Conservation (phyloP, 306 rosid species). For the Vigna unguiculata region DNA sequence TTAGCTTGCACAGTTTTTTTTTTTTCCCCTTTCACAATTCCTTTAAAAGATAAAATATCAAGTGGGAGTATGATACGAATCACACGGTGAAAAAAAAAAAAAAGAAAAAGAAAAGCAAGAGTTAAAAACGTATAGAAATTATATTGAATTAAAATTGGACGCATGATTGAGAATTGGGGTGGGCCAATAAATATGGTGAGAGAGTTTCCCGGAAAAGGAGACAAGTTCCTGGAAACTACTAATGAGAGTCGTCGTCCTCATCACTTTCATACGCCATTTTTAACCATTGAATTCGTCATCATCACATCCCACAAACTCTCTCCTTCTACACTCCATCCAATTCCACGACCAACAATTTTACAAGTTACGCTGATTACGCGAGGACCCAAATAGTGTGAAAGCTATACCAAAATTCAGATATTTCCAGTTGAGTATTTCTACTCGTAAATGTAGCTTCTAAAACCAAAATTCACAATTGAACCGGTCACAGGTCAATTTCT, state of each 20-base stretch:
- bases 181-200: constrained; percentile 64
- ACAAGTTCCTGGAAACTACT: constrained; percentile 74
- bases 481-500: constrained; percentile 31
- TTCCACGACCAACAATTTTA: constrained; percentile 2
- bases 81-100: too few species aligned
- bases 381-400: constrained; percentile 49
- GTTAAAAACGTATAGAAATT: neutral
- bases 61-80: neutral
- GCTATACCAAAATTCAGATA: constrained; percentile 21
- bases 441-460: constrained; percentile 23
- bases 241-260: constrained; percentile 53
- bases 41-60: neutral
- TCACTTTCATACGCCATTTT: constrained; percentile 62
- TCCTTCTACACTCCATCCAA: constrained; percentile 51
- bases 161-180: constrained; percentile 57
- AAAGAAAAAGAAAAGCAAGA: neutral
- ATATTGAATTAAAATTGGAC: constrained; percentile 47
- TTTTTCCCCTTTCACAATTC: neutral
- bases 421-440: neutral
- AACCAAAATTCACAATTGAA: constrained; percentile 34
- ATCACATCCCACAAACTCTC: constrained; percentile 42
- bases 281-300: constrained; percentile 52
- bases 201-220: constrained; percentile 66
- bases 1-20: neutral
- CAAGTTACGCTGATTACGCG: constrained; percentile 20